Evolutionary conservation across 148 eudicot species (phyloP).

Genomic region (Fallopia convolvulus): DNA sequence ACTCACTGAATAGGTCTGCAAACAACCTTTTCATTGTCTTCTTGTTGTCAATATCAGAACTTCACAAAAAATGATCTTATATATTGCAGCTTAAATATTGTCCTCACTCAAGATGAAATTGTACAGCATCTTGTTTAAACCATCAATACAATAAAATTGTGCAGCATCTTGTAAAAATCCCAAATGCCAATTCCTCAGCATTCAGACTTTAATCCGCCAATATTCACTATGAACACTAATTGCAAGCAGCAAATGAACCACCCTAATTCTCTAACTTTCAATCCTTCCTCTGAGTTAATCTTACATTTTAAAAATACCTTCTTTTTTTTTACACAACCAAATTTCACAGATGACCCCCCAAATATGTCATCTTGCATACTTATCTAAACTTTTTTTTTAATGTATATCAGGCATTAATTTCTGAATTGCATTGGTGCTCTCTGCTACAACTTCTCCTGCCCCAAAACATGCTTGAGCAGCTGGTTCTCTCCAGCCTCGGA

Average conservation of each 20-base stretch:
- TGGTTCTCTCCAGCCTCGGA: constrained; percentile 58
- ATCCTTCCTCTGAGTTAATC: background rate
- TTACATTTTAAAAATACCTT: constrained; percentile 1
- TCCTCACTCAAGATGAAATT: background rate
- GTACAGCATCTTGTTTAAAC: background rate
- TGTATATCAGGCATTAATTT: constrained; percentile 53
- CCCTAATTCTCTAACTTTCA: constrained; percentile 2
- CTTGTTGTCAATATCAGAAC: background rate
- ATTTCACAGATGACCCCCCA: constrained; percentile 2
- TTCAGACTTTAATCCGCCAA: background rate
- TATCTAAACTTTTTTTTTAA: background rate
- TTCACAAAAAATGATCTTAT: background rate
- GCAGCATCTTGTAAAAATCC: background rate
- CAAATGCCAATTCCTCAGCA: background rate
- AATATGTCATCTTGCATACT: background rate
- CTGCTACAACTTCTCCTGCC: constrained; percentile 86
- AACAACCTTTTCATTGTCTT: background rate
- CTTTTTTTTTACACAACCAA: constrained; percentile 5
- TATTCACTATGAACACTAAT: background rate
- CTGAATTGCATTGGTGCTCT: constrained; percentile 85
- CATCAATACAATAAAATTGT: background rate
- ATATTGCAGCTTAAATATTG: too few species aligned
- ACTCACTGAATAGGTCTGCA: background rate
- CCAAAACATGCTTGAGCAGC: constrained; percentile 93
- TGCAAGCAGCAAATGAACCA: background rate